These are phyloP conservation scores for Lophiotrema nucula DNA, from an alignment of 495 filamentous ascomycete genomes.

Conservation along the genomic window DNA sequence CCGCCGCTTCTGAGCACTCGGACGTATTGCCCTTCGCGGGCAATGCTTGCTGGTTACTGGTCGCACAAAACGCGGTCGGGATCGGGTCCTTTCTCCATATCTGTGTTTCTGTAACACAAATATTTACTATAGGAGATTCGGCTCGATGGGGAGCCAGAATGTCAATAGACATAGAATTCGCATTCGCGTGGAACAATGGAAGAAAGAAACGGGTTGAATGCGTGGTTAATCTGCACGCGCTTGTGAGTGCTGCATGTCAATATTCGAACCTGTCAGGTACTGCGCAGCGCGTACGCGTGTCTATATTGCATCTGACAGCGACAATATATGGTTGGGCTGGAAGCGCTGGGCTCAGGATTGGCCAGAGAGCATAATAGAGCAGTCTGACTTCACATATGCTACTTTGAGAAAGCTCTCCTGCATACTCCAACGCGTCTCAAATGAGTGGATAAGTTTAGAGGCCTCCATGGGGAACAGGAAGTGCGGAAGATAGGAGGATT, in stretches of 20 bases:
- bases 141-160: background rate
- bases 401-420: no score
- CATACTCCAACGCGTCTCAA: no score
- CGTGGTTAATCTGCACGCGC: background rate
- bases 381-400: no score
- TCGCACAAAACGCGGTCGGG: background rate
- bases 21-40: background rate
- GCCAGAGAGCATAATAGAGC: no score
- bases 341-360: no score
- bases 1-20: no score
- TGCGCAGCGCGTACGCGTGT: slow-evolving; percentile 3
- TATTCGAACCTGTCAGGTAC: slow-evolving; percentile 16
- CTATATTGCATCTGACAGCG: background rate
- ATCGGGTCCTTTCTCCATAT: background rate
- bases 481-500: background rate
- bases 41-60: background rate
- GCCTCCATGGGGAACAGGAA: background rate
- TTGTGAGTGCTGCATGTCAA: background rate
- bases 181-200: no score
- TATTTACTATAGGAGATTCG: no score
- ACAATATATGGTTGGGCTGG: background rate
- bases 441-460: no score
- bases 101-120: background rate
- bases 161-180: no score
- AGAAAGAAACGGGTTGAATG: no score